Base-by-base conservation (phyloP, 2,329 filamentous ascomycete genomes). In the Corynespora cassiicola region DNA sequence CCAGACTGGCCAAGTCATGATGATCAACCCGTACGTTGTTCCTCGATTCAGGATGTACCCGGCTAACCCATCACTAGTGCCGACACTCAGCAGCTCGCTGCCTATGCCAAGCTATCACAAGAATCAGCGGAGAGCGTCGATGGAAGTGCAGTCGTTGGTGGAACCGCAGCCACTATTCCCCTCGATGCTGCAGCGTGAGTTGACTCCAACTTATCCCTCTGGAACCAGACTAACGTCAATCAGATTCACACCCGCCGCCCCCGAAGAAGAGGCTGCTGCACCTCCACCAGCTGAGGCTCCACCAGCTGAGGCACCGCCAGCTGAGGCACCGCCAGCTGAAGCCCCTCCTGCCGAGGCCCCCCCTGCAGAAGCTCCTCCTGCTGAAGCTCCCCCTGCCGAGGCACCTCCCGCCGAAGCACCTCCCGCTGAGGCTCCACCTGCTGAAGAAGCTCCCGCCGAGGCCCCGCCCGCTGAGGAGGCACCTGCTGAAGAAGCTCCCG, bases 1-100 rank as follows among this genome's bases (percentile, higher is more conserved):
- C 16, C 60, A 63, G 31, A 24, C 46, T 5, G 60, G 58, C 3
- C 57, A 61, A 27, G 53, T 61, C 18, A 63, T 63, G 57, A 40
- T 61, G 7, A 39, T 63, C 7, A 61, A 61, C 24, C 45, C 58
- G 37, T 54, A 43, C 2, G 48, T 38, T 10, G 20, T n/a, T 18
- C 12, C 1, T 4, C 16, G 28, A 11, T 18, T 10, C 24, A 9
- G 16, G 2, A 3, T 7, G 20, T 8, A 17, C 14, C 4, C 16
- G 21, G 10, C 12, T 15, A 3, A 21, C 14, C 7, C 8, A 12
- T 6, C 5, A 4, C 2, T 21, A 56, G 52, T 11, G 40, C 39
- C 10, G 52, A 41, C 19, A 39, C 50, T 6, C 45, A 50, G 20
- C 58, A 65, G 36, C 34, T 65, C 7, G 48, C 52, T 2, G 56